Base-by-base conservation (phyloP, 2,329 filamentous ascomycete genomes). In the Beauveria caledonica region DNA sequence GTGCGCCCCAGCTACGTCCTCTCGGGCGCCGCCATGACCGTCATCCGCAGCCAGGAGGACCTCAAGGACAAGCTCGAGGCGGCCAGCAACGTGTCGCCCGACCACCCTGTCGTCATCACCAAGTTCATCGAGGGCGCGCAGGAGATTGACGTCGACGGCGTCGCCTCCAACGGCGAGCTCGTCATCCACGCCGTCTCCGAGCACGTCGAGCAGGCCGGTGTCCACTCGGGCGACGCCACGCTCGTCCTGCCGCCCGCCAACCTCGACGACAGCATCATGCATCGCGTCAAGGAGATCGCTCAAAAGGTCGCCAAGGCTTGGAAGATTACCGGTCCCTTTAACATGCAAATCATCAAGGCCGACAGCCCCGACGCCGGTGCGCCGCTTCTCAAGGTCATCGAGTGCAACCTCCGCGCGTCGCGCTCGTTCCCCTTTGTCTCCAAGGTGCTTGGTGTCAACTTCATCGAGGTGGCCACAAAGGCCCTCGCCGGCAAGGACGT, bases 271-370 rank as follows among this genome's bases (percentile, higher is more conserved):
- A 77, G 76, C 61, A 89, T 88, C 66, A 89, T 96, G 83, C 85
- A 84, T 65, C 90, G 94, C 63, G 85, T 96, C 71, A 97, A 97
- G 85, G 90, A 90, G 67, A 97, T 99, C 68, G 93, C 94, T 17
- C 77, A 92, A 75, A 97, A 96, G 84, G 92, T 99, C 57, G 94
- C 94, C 66, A 89, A 94, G 77, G 94, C 94, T 52, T 97, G 93
- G 91, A 92, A 84, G 71, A 97, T 97, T 74, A 97, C 92, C 21
- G 94, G 94, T 60, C 94, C 94, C 62, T 99, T 97, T 86, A 99
- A 99, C 83, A 97, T 99, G 93, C 94, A 99, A 73, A 96, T 99
- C 76, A 97, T 99, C 83, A 96, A 96, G 80, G 91, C 89, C 40
- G 82, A 90, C 13, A 80, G 88, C 69, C 85, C 88, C 36, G 86